These are phyloP conservation scores for Scutellaria barbata DNA, from an alignment of 257 asterid species.

Conservation along the genomic window DNA sequence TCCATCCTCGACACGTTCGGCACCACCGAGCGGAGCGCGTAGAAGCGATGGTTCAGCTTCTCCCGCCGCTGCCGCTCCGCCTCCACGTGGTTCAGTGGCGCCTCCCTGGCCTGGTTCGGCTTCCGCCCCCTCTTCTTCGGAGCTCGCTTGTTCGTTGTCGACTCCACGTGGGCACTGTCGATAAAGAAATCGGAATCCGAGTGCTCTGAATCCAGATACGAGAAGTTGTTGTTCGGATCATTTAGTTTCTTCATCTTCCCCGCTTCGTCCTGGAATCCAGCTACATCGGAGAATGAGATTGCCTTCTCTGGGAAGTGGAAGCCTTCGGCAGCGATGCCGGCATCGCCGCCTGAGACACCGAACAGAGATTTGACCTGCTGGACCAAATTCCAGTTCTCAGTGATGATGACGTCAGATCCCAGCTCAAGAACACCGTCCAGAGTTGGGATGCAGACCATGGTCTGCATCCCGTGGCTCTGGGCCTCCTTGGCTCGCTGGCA, in stretches of 20 bases:
- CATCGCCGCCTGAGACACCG: slow-evolving; percentile 26
- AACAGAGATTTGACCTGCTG: slow-evolving; percentile 57
- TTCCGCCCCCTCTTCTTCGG: slow-evolving; percentile 71
- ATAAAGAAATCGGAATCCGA: slow-evolving; percentile 48
- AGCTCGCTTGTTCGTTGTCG: not conserved
- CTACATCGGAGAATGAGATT: slow-evolving; percentile 36
- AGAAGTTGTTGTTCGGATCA: not conserved
- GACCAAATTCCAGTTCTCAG: slow-evolving; percentile 56
- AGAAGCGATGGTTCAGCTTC: slow-evolving; percentile 85
- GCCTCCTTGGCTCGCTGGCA: slow-evolving; percentile 77
- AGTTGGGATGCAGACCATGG: slow-evolving; percentile 72
- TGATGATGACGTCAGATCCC: slow-evolving; percentile 58
- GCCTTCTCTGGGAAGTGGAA: not conserved
- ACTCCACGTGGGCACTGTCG: not conserved
- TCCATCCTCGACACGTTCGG: slow-evolving; percentile 86
- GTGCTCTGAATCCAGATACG: slow-evolving; percentile 38
- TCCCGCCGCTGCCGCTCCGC: slow-evolving; percentile 93
- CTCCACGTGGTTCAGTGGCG: slow-evolving; percentile 73
- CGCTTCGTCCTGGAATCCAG: slow-evolving; percentile 23
- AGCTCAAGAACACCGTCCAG: slow-evolving; percentile 64
- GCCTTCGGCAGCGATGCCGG: slow-evolving; percentile 12
- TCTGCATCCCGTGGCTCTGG: slow-evolving; percentile 71
- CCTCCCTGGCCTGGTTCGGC: slow-evolving; percentile 43
- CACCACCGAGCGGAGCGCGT: slow-evolving; percentile 77
- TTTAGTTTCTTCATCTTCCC: not conserved